A percentile compares a stretch with the other conserved stretches of the same genome.
Evolutionary conservation across 768 basidiomycete species (phyloP).

Genomic region (Grammothele lineata): DNA sequence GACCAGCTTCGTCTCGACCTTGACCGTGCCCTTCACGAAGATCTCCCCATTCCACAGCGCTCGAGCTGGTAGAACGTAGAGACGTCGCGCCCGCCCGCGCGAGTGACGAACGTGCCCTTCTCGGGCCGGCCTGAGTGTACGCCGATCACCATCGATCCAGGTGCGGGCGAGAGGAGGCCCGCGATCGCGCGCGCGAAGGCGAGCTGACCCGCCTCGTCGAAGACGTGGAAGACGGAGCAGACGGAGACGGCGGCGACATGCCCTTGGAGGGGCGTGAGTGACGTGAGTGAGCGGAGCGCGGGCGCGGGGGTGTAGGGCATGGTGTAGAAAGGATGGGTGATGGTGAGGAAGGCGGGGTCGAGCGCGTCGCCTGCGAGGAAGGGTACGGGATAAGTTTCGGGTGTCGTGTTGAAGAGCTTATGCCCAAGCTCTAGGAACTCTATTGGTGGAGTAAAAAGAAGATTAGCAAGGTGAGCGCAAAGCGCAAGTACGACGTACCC

Average conservation of each 20-base stretch:
- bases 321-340: constrained; percentile 21
- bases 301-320: constrained; percentile 13
- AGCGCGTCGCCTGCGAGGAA: constrained; percentile 55
- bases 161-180: constrained; percentile 34
- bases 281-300: constrained; percentile 29
- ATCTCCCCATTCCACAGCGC: constrained; percentile 17
- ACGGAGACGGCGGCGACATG: constrained; percentile 43
- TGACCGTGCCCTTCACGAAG: constrained; percentile 17
- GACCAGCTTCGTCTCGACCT: constrained; percentile 8
- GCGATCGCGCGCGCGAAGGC: constrained; percentile 38
- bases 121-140: constrained; percentile 30
- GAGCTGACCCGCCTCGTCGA: constrained; percentile 33
- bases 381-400: constrained; percentile 43
- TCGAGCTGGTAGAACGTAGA: constrained; percentile 28
- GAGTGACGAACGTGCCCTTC: constrained; percentile 22
- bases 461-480: neutral
- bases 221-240: constrained; percentile 45
- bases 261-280: constrained; percentile 37
- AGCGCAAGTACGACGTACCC: constrained; percentile 22
- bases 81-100: neutral
- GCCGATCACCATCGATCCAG: constrained; percentile 45
- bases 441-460: constrained; percentile 16
- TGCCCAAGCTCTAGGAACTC: constrained; percentile 60
- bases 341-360: constrained; percentile 37
- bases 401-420: constrained; percentile 48